These are phyloP conservation scores for Ogataea methanolica DNA, from an alignment of 805 yeast genomes.

Conservation along the genomic window DNA sequence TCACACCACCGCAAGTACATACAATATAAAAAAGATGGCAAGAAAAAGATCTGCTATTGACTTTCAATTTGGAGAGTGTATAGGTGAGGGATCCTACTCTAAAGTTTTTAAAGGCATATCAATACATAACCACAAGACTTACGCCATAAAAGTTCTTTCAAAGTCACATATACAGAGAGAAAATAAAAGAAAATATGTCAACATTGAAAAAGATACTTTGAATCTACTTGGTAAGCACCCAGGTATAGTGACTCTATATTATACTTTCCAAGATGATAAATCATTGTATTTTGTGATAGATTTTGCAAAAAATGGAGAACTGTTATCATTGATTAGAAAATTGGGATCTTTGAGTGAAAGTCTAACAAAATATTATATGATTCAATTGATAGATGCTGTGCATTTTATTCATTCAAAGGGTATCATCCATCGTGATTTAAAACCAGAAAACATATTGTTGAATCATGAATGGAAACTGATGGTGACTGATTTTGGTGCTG, in stretches of 20 bases:
- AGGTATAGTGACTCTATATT: constrained; percentile 86
- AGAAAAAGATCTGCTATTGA: constrained; percentile 66
- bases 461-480: constrained; percentile 83
- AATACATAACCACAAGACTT: constrained; percentile 63
- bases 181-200: constrained; percentile 91
- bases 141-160: constrained; percentile 87
- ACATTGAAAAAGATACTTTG: constrained; percentile 87
- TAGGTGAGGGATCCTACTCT: constrained; percentile 96
- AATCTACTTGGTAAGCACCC: constrained; percentile 89
- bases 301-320: constrained; percentile 93
- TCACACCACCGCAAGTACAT: not conserved
- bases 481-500: constrained; percentile 98
- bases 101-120: constrained; percentile 88
- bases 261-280: constrained; percentile 90
- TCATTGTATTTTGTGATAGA: constrained; percentile 89
- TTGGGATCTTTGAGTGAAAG: constrained; percentile 72
- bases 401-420: constrained; percentile 85
- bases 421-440: constrained; percentile 88
- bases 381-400: constrained; percentile 87
- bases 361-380: constrained; percentile 74
- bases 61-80: constrained; percentile 79
- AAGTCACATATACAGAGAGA: constrained; percentile 92
- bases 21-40: constrained; percentile 21
- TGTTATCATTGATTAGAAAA: constrained; percentile 71
- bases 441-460: constrained; percentile 88